Conservation (phyloP, 768 basidiomycete species). For the Mycena olivaceomarginata region DNA sequence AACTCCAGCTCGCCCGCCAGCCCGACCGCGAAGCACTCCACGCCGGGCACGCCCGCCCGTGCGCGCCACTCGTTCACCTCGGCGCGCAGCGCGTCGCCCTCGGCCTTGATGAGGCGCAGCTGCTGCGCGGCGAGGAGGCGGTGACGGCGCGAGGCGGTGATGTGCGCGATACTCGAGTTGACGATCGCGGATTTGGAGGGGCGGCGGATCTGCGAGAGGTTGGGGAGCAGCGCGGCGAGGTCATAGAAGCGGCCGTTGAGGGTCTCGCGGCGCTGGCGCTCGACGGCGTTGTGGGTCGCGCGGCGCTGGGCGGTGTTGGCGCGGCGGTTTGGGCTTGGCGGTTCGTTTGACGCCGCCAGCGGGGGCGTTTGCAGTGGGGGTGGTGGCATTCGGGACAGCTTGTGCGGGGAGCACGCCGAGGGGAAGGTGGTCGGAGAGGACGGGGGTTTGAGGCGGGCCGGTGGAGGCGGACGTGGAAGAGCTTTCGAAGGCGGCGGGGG, state of each 20-base stretch:
- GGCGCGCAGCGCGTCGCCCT: conserved; percentile 90
- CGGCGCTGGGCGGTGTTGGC: conserved; percentile 98
- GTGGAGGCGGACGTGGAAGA: conserved; percentile 44
- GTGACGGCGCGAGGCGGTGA: conserved; percentile 89
- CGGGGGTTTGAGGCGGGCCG: conserved; percentile 41
- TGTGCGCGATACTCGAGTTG: conserved; percentile 94
- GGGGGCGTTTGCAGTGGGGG: conserved; percentile 41
- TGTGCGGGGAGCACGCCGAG: no score
- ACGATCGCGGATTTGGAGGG: conserved; percentile 98
- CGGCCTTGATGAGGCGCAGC: conserved; percentile 85
- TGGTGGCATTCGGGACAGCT: no score
- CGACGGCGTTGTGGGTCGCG: conserved; percentile 98
- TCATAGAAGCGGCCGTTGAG: conserved; percentile 96
- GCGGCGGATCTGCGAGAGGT: conserved; percentile 92
- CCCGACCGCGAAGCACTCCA: conserved; percentile 85
- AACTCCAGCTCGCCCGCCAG: conserved; percentile 84
- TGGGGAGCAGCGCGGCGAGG: conserved; percentile 94
- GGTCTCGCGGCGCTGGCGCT: conserved; percentile 94
- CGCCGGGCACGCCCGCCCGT: conserved; percentile 81
- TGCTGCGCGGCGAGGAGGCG: conserved; percentile 90
- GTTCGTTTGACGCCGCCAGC: conserved; percentile 66
- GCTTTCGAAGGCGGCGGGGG: conserved; percentile 40
- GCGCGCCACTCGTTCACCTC: conserved; percentile 97
- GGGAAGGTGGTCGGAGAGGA: conserved; percentile 39
- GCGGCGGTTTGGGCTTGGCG: conserved; percentile 89